Conservation (phyloP, 2,329 filamentous ascomycete genomes). For the Trichoderma harzianum region DNA sequence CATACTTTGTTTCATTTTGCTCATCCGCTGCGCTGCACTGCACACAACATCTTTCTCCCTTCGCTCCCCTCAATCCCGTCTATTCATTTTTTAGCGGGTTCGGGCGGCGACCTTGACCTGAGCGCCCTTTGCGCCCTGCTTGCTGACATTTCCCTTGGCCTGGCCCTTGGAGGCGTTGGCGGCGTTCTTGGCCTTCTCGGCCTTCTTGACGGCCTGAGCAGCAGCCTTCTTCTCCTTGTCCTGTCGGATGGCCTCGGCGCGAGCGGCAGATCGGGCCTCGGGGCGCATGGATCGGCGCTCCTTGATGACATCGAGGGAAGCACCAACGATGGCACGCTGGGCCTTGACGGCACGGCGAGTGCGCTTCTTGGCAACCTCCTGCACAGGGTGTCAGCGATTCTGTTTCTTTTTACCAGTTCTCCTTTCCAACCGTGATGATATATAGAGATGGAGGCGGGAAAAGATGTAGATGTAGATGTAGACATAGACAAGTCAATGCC, state of each 20-base stretch:
- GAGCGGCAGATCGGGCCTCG: constrained; percentile 90
- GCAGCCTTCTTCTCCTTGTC: constrained; percentile 98
- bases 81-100: constrained; percentile 59
- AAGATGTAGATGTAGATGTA: background rate
- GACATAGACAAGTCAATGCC: background rate
- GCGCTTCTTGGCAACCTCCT: constrained; percentile 99
- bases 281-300: constrained; percentile 93
- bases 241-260: constrained; percentile 87
- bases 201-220: constrained; percentile 90
- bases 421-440: background rate
- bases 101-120: constrained; percentile 80
- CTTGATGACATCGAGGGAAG: constrained; percentile 99
- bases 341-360: constrained; percentile 96
- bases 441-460: background rate
- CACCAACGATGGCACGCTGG: constrained; percentile 98
- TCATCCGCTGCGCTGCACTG: background rate
- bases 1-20: constrained; percentile 22
- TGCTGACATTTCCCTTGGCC: constrained; percentile 79
- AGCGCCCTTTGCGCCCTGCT: constrained; percentile 95
- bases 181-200: constrained; percentile 95
- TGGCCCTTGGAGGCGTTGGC: constrained; percentile 72
- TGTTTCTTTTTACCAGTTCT: background rate
- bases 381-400: constrained; percentile 43
- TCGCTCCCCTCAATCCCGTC: background rate
- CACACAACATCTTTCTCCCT: background rate